These are phyloP conservation scores for Mycena floridula DNA, from an alignment of 768 basidiomycete species.

Conservation along the genomic window DNA sequence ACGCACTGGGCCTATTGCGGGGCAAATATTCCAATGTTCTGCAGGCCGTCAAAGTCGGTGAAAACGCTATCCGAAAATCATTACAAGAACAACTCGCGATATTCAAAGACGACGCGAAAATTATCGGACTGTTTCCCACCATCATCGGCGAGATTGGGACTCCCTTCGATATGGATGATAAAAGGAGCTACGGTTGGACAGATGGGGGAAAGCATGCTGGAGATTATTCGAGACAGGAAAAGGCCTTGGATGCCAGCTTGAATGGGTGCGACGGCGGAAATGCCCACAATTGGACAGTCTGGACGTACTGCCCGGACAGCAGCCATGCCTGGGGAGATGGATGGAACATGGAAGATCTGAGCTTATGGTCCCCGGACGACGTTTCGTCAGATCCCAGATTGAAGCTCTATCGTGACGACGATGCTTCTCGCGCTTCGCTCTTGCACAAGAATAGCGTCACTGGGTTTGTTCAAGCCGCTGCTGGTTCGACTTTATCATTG, in stretches of 20 bases:
- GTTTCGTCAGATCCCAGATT: slow-evolving; percentile 19
- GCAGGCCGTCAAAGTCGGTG: slow-evolving; percentile 79
- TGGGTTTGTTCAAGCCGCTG: no score
- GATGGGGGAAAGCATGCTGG: slow-evolving; percentile 62
- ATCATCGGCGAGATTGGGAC: slow-evolving; percentile 95
- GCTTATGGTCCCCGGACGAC: slow-evolving; percentile 82
- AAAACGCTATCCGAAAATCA: slow-evolving; percentile 71
- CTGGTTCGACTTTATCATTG: slow-evolving; percentile 30
- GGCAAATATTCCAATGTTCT: slow-evolving; percentile 68
- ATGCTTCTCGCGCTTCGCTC: slow-evolving; percentile 34
- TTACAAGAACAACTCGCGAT: slow-evolving; percentile 79
- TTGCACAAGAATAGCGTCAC: slow-evolving; percentile 20
- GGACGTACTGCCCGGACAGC: slow-evolving; percentile 85
- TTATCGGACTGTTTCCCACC: slow-evolving; percentile 73
- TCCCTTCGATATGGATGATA: slow-evolving; percentile 91
- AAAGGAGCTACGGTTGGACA: slow-evolving; percentile 77
- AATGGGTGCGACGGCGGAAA: slow-evolving; percentile 76
- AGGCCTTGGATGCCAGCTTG: slow-evolving; percentile 81
- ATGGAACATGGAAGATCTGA: slow-evolving; percentile 96
- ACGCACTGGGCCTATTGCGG: slow-evolving; percentile 86
- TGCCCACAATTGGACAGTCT: slow-evolving; percentile 73
- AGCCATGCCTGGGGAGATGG: slow-evolving; percentile 89
- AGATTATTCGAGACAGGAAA: slow-evolving; percentile 73
- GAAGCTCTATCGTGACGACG: slow-evolving; percentile 15
- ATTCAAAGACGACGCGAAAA: slow-evolving; percentile 65